These are phyloP conservation scores for Taiozyma onychis DNA, from an alignment of 1,139 yeast species.

Conservation along the genomic window DNA sequence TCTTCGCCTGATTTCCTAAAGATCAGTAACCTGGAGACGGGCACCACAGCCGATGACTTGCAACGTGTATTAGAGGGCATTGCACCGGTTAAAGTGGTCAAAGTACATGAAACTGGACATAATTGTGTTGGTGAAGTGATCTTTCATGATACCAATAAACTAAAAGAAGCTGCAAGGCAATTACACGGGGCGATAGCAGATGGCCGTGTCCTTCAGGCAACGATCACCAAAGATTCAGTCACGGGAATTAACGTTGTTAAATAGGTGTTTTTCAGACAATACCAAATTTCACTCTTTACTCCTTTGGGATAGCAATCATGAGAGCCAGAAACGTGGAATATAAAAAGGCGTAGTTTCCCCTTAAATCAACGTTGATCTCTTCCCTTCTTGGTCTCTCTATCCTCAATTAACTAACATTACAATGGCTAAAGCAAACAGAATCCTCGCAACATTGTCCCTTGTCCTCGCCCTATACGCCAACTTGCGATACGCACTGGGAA, in stretches of 20 bases:
- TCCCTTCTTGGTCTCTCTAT: background rate
- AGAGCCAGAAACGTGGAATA: background rate
- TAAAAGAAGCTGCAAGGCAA: constrained; percentile 8
- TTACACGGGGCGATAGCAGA: constrained; percentile 22
- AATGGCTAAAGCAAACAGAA: constrained; percentile 31
- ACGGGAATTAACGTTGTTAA: background rate
- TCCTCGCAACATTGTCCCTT: constrained; percentile 44
- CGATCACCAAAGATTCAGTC: constrained; percentile 5
- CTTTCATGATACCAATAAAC: constrained; percentile 5
- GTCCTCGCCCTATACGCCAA: constrained; percentile 50
- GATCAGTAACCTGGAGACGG: constrained; percentile 19
- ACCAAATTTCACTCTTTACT: background rate
- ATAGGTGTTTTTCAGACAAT: background rate
- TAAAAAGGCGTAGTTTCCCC: background rate
- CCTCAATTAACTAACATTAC: background rate
- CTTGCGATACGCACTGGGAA: constrained; percentile 47
- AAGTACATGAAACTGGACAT: background rate
- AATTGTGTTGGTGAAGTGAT: constrained; percentile 14
- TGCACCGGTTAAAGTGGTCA: background rate
- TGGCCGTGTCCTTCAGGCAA: constrained; percentile 19
- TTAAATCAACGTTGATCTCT: no score
- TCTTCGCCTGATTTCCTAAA: constrained; percentile 7
- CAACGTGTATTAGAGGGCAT: constrained; percentile 7
- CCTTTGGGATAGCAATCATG: background rate
- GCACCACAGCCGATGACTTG: constrained; percentile 17